Conservation (phyloP, 176 grass and related monocot genomes). For the Musa troglodytarum region DNA sequence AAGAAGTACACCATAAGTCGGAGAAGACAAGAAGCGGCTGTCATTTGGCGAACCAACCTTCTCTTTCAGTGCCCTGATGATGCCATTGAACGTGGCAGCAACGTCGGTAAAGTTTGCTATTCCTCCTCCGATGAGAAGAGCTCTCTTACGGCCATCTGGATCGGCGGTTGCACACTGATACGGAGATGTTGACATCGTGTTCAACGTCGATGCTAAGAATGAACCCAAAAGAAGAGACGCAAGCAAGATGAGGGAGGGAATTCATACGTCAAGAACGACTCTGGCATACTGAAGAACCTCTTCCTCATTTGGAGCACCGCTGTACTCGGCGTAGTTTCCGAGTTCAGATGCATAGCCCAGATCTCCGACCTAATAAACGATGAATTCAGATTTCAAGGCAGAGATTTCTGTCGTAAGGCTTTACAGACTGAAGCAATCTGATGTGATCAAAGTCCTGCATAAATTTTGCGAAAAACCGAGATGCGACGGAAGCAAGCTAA, state of each 20-base stretch:
- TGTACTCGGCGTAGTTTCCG: slow-evolving; percentile 87
- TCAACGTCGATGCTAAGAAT: not conserved
- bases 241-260: not conserved
- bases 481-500: slow-evolving; percentile 19
- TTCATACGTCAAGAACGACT: slow-evolving; percentile 83
- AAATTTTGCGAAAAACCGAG: not conserved
- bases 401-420: no score
- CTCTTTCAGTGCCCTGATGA: slow-evolving; percentile 38
- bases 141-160: slow-evolving; percentile 42
- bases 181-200: not conserved
- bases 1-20: not conserved
- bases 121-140: slow-evolving; percentile 42
- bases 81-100: slow-evolving; percentile 46
- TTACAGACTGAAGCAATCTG: no score
- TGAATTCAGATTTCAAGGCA: not conserved
- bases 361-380: slow-evolving; percentile 62
- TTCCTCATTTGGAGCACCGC: slow-evolving; percentile 85
- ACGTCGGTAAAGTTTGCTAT: slow-evolving; percentile 54
- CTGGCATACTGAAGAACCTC: slow-evolving; percentile 91
- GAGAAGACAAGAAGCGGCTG: not conserved
- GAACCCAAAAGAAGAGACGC: not conserved
- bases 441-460: no score
- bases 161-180: slow-evolving; percentile 39
- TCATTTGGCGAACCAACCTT: slow-evolving; percentile 22
- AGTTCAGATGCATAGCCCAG: slow-evolving; percentile 79